Conservation (phyloP, 306 rosid species). For the Vigna trinervia region DNA sequence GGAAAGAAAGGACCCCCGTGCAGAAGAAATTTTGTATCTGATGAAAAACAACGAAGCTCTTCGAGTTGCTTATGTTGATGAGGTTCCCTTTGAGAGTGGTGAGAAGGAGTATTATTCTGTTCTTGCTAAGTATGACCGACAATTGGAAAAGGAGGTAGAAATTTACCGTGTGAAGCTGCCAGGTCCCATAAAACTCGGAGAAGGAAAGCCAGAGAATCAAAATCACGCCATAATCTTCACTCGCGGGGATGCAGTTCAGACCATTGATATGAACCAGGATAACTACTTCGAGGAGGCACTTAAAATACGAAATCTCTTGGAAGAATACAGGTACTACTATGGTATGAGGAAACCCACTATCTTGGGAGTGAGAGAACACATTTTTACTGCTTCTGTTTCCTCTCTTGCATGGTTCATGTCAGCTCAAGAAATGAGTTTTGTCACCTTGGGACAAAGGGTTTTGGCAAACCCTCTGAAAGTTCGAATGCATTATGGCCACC, state of each 20-base stretch:
- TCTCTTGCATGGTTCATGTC: constrained; percentile 98
- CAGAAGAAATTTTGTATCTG: constrained; percentile 76
- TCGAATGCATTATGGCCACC: constrained; percentile 96
- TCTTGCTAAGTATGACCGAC: constrained; percentile 81
- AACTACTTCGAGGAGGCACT: constrained; percentile 95
- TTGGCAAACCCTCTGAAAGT: constrained; percentile 84
- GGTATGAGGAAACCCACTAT: constrained; percentile 82
- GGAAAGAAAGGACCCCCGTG: constrained; percentile 75
- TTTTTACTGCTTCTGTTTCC: constrained; percentile 91
- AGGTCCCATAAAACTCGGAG: constrained; percentile 88
- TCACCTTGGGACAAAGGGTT: constrained; percentile 91
- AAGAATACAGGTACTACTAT: constrained; percentile 64
- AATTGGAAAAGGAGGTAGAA: constrained; percentile 77
- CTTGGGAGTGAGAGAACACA: constrained; percentile 91
- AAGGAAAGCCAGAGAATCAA: constrained; percentile 96
- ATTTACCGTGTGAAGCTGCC: constrained; percentile 87
- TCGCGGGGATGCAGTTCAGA: constrained; percentile 93
- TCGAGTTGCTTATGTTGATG: constrained; percentile 87
- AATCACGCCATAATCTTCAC: constrained; percentile 92
- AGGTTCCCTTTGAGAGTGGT: constrained; percentile 70
- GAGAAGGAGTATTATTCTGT: constrained; percentile 78
- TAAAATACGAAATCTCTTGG: constrained; percentile 80
- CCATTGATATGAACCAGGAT: constrained; percentile 96
- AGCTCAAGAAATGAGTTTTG: constrained; percentile 92
- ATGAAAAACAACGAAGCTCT: constrained; percentile 82